Conservation (phyloP, 805 yeast genomes). For the Wickerhamiella dianesei region DNA sequence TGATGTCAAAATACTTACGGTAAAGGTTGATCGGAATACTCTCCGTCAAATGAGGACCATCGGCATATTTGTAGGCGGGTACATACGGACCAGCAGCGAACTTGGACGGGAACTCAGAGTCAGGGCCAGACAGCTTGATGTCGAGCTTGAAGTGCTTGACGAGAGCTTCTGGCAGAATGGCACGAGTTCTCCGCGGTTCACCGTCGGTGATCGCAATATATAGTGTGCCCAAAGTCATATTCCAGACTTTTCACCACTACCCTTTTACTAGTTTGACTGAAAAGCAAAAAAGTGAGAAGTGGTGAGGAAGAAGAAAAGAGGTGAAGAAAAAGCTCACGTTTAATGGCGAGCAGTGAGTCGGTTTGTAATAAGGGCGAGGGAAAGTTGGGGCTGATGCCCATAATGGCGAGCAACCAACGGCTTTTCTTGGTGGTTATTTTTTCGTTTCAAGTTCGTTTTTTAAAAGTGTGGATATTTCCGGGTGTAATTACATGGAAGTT, state of each 20-base stretch:
- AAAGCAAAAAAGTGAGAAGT: not conserved
- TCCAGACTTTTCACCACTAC: not conserved
- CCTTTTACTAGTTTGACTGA: no score
- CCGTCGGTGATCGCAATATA: conserved; percentile 12
- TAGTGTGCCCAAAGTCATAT: conserved; percentile 16
- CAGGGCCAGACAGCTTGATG: conserved; percentile 33
- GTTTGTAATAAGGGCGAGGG: not conserved
- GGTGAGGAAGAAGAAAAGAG: not conserved
- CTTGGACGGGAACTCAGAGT: conserved; percentile 31
- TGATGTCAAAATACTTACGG: conserved; percentile 26
- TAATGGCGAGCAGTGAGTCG: not conserved
- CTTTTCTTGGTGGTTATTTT: not conserved
- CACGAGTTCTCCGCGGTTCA: conserved; percentile 18
- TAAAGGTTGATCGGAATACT: conserved; percentile 47
- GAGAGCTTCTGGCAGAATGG: conserved; percentile 13
- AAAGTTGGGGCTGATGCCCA: no score
- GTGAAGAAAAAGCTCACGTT: not conserved
- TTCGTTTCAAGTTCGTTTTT: not conserved
- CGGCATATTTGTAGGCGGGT: conserved; percentile 26
- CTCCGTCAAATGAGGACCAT: conserved; percentile 49
- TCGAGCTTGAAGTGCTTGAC: conserved; percentile 49
- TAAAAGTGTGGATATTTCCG: not conserved
- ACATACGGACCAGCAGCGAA: conserved; percentile 26
- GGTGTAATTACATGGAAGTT: no score
- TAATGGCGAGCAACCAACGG: no score